These are phyloP conservation scores for Phytophthora cajani DNA, from an alignment of 352 stramenopile species.

Conservation along the genomic window DNA sequence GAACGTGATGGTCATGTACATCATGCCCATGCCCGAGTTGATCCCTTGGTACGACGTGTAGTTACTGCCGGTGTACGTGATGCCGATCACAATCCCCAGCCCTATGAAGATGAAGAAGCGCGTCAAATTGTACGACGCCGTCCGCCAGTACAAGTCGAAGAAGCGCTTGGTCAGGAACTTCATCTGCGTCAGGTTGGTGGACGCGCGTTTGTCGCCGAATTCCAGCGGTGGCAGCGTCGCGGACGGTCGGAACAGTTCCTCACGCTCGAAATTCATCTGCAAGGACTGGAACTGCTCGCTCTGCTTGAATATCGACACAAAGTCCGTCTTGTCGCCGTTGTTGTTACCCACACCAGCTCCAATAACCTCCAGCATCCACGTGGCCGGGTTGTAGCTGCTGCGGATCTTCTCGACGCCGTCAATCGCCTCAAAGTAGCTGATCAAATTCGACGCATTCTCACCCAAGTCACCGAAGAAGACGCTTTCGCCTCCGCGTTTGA, in stretches of 20 bases:
- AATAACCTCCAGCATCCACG: constrained; percentile 48
- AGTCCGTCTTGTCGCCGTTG: constrained; percentile 36
- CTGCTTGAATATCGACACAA: constrained; percentile 36
- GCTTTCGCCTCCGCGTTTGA: constrained; percentile 54
- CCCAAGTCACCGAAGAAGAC: constrained; percentile 65
- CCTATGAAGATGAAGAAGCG: constrained; percentile 66
- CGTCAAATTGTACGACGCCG: constrained; percentile 34
- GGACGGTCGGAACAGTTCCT: constrained; percentile 32
- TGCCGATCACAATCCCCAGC: constrained; percentile 76
- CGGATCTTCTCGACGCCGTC: constrained; percentile 51
- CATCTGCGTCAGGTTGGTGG: constrained; percentile 30
- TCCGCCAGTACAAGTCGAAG: constrained; percentile 80
- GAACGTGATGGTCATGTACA: constrained; percentile 85
- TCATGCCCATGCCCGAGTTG: constrained; percentile 68
- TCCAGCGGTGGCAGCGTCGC: constrained; percentile 35
- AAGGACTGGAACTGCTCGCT: constrained; percentile 34
- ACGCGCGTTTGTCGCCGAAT: constrained; percentile 45
- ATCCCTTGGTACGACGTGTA: constrained; percentile 43
- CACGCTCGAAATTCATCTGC: constrained; percentile 33
- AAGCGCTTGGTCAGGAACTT: constrained; percentile 56
- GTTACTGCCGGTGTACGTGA: constrained; percentile 62
- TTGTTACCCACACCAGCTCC: constrained; percentile 38
- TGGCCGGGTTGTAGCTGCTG: constrained; percentile 76
- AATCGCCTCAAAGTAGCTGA: constrained; percentile 25
- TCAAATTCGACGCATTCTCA: constrained; percentile 38